These are phyloP conservation scores for Aspergillus affinis DNA, from an alignment of 495 filamentous ascomycete species.

Conservation along the genomic window DNA sequence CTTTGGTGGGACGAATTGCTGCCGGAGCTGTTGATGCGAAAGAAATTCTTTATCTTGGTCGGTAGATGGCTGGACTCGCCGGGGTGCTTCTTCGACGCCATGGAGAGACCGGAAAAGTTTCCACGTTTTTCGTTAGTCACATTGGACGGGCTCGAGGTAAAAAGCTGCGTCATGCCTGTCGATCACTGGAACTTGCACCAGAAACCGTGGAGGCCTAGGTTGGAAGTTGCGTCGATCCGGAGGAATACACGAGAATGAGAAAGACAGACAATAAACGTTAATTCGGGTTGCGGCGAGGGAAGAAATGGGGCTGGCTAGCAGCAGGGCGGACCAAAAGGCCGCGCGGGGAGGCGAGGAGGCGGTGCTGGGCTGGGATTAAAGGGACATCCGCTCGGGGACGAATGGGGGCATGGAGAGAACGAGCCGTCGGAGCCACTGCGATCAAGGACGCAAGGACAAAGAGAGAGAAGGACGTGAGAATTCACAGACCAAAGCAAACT, in stretches of 20 bases:
- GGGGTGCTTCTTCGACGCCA: constrained; percentile 51
- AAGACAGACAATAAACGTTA: background rate
- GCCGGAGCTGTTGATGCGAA: constrained; percentile 81
- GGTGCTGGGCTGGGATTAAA: constrained; percentile 19
- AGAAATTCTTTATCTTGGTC: constrained; percentile 94
- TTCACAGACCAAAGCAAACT: background rate
- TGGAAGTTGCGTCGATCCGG: background rate
- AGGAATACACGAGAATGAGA: background rate
- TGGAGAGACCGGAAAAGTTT: constrained; percentile 45
- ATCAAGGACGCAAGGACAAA: background rate
- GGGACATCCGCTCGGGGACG: constrained; percentile 29
- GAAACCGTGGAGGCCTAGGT: background rate
- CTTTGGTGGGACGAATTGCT: constrained; percentile 48
- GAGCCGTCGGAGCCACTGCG: constrained; percentile 18
- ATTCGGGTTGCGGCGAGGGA: constrained; percentile 5
- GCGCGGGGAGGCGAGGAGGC: constrained; percentile 18
- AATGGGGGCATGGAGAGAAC: constrained; percentile 11
- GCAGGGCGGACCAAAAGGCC: constrained; percentile 14
- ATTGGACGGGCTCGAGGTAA: constrained; percentile 43
- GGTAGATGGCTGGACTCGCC: constrained; percentile 65
- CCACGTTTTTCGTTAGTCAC: constrained; percentile 47
- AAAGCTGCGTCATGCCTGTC: constrained; percentile 47
- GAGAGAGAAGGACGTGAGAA: constrained; percentile 1
- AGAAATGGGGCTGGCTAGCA: background rate
- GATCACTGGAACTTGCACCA: constrained; percentile 7